Percentiles rank a stretch among this genome's conserved stretches.
phyloP scores from a whole-genome alignment of 768 basidiomycete genomes.

The Rubroboletus satanas region DNA sequence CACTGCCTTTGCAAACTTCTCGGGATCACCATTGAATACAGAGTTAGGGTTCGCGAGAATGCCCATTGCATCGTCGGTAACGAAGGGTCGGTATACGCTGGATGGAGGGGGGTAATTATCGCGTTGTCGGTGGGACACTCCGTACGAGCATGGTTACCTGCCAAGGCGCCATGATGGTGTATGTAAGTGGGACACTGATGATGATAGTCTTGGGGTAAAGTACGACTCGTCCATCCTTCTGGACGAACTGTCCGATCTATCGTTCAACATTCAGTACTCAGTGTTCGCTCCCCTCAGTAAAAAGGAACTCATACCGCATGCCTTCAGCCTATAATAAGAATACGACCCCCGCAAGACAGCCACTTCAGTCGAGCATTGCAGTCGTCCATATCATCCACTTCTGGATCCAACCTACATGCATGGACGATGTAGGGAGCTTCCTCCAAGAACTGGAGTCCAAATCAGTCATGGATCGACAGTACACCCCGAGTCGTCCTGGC shows the following conservation, averaged over 20 bases:
- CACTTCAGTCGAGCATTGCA: slow-evolving; percentile 14
- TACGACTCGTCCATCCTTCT: not conserved
- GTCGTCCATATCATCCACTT: slow-evolving; percentile 7
- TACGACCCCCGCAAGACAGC: not conserved
- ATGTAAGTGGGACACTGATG: too few relatives aligned
- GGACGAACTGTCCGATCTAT: slow-evolving; percentile 9
- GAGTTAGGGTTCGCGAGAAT: not conserved
- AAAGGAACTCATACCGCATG: slow-evolving; percentile 4
- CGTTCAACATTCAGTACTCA: not conserved
- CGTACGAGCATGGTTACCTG: too few relatives aligned
- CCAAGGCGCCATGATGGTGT: too few relatives aligned
- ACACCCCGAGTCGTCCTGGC: not conserved
- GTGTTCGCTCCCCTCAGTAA: not conserved
- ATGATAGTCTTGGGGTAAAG: too few relatives aligned
- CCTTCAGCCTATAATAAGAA: slow-evolving; percentile 11
- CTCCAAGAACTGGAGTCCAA: slow-evolving; percentile 1
- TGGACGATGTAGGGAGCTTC: slow-evolving; percentile 12
- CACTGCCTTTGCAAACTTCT: slow-evolving; percentile 14
- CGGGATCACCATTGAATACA: slow-evolving; percentile 11
- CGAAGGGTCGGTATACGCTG: slow-evolving; percentile 10
- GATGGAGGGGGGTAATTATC: slow-evolving; percentile 3
- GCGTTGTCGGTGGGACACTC: not conserved
- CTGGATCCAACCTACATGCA: slow-evolving; percentile 13
- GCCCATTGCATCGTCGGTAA: not conserved
- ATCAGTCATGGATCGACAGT: not conserved